Conservation (phyloP, 352 stramenopile species). For the Globisporangium cystogenes region DNA sequence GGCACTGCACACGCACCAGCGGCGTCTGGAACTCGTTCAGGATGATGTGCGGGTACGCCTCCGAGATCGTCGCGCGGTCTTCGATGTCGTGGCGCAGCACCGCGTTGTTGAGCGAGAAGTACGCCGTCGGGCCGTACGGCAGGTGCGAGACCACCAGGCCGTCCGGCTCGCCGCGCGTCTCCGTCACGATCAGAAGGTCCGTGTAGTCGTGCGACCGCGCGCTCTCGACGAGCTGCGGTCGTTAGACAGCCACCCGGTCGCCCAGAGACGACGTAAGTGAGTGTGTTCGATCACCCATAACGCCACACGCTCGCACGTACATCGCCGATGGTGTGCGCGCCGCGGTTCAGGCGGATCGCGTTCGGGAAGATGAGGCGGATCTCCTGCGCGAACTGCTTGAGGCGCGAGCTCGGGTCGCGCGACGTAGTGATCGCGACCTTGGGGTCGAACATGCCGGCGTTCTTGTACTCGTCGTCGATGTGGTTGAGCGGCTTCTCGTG, state of each 20-base stretch:
- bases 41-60: slow-evolving; percentile 96
- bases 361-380: slow-evolving; percentile 98
- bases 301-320: slow-evolving; percentile 22
- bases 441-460: slow-evolving; percentile 95
- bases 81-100: slow-evolving; percentile 99
- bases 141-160: slow-evolving; percentile 98
- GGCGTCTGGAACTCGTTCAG: slow-evolving; percentile 95
- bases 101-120: slow-evolving; percentile 96
- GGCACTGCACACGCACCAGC: slow-evolving; percentile 33
- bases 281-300: too few relatives aligned
- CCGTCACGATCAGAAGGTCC: slow-evolving; percentile 97
- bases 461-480: slow-evolving; percentile 99
- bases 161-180: slow-evolving; percentile 98
- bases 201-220: slow-evolving; percentile 96
- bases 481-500: slow-evolving; percentile 87
- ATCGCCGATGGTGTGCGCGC: slow-evolving; percentile 91
- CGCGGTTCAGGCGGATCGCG: slow-evolving; percentile 96
- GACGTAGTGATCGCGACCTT: slow-evolving; percentile 98
- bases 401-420: slow-evolving; percentile 93
- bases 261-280: background rate
- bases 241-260: background rate
- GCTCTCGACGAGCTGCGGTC: slow-evolving; percentile 94
- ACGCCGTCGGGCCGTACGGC: slow-evolving; percentile 97
- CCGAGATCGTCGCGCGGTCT: slow-evolving; percentile 89
- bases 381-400: slow-evolving; percentile 99